Evolutionary conservation across 2,329 filamentous ascomycete genomes (phyloP).

Genomic region (Zopfia rhizophila): DNA sequence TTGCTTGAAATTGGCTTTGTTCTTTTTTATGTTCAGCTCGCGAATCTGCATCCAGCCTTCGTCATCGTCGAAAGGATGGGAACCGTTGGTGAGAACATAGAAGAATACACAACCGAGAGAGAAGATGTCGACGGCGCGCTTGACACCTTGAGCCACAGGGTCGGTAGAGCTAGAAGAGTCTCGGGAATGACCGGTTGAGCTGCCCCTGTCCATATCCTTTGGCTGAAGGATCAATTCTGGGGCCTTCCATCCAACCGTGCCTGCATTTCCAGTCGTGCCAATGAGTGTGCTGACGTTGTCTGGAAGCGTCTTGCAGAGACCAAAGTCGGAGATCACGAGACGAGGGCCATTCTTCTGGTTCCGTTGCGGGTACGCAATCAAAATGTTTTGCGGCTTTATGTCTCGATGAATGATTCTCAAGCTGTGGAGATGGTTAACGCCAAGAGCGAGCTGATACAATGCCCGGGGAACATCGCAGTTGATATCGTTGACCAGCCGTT

Average conservation of each 20-base stretch:
- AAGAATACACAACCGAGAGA: conserved; percentile 98
- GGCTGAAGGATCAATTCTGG: conserved; percentile 83
- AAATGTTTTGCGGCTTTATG: conserved; percentile 96
- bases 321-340: conserved; percentile 97
- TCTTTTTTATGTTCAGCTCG: conserved; percentile 96
- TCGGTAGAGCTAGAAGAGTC: conserved; percentile 53
- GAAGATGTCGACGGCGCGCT: conserved; percentile 96
- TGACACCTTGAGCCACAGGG: conserved; percentile 76
- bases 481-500: conserved; percentile 75
- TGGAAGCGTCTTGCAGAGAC: conserved; percentile 95
- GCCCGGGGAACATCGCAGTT: conserved; percentile 81
- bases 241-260: conserved; percentile 95
- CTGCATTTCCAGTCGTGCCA: conserved; percentile 92
- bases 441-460: conserved; percentile 88
- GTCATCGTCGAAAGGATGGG: conserved; percentile 93
- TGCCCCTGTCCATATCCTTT: conserved; percentile 53
- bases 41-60: conserved; percentile 85
- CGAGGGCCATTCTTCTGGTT: conserved; percentile 76
- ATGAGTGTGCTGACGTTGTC: conserved; percentile 94
- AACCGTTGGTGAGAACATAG: conserved; percentile 94
- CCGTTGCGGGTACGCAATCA: conserved; percentile 77
- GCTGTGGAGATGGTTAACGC: conserved; percentile 87
- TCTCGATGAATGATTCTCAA: conserved; percentile 96
- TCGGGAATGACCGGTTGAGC: conserved; percentile 55
- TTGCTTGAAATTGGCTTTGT: conserved; percentile 76